Base-by-base conservation (phyloP, 75 land plant genomes). In the Selaginella moellendorffii region DNA sequence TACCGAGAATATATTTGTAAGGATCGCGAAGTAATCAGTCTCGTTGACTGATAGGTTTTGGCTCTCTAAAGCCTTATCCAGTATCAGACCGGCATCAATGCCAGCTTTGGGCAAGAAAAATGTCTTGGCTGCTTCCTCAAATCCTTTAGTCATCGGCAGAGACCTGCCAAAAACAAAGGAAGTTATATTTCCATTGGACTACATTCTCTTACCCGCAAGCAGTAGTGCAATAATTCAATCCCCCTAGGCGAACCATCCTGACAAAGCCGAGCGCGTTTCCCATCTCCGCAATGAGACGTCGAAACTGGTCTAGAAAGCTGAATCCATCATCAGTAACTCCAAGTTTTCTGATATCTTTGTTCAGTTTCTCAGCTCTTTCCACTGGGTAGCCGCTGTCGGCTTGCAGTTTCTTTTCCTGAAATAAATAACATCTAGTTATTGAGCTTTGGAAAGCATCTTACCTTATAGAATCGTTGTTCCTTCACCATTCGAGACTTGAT, bases 241-340 rank as follows among this genome's bases (percentile, higher is more conserved):
- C 77, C 52, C 77, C 77, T 25, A 74, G 52, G 54, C 77, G 77
- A 21, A 73, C 75, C 75, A 75, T 72, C 10, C 77, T 72, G 17
- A 75, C 76, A 72, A 75, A 65, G 0, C 77, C 77, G 27, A 75
- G 77, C 27, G 77, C 77, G 61, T 75, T 74, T 1, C 77, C 77
- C 62, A 75, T 75, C 68, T 75, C 77, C 19, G 69, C 76, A 72
- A 75, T 73, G 9, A 72, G 36, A 52, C 27, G 28, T 23, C 75
- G 68, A 74, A 75, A 72, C 56, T 72, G 77, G 53, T 75, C 77
- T 59, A 75, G 56, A 31, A 66, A 66, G 64, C 76, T 75, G 36
- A 65, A 61, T 23, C 75, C 75, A 60, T 31, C 76, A 26, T 72
- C 77, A 9, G 54, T 61, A 29, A 67, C 22, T 19, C 75, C 77